Conservation (phyloP, 768 basidiomycete species). For the Naganishia antarctica region DNA sequence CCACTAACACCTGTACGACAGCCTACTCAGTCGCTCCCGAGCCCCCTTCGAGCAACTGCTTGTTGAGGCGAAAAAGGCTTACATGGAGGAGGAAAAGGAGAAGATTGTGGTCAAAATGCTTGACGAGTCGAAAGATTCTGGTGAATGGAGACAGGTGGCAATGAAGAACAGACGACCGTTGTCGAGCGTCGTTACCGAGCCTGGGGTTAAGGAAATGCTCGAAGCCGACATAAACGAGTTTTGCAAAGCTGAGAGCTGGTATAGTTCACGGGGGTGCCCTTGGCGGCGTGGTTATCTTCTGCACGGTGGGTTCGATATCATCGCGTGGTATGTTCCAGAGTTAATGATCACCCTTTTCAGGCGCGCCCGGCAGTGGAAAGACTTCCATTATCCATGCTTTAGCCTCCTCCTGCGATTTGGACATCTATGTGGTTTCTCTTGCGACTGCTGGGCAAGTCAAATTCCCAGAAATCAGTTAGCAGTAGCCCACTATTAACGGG, state of each 20-base stretch:
- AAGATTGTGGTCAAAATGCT: conserved; percentile 86
- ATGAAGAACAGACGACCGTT: conserved; percentile 80
- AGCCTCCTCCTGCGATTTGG: conserved; percentile 77
- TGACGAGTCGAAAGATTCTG: too few relatives aligned
- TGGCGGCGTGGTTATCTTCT: conserved; percentile 83
- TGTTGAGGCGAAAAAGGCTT: conserved; percentile 80
- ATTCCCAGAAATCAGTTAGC: too few relatives aligned
- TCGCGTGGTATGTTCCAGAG: too few relatives aligned
- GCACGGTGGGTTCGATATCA: conserved; percentile 57
- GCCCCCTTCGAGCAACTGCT: conserved; percentile 65
- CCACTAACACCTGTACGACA: background rate
- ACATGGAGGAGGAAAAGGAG: conserved; percentile 79
- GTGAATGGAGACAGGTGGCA: conserved; percentile 82
- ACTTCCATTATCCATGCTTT: conserved; percentile 75
- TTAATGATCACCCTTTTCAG: conserved; percentile 47
- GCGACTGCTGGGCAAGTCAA: background rate
- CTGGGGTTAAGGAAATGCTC: conserved; percentile 51
- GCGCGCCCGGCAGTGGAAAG: conserved; percentile 69
- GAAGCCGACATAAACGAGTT: conserved; percentile 67
- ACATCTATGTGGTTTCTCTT: conserved; percentile 69
- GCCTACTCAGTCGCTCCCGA: background rate
- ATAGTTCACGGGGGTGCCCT: conserved; percentile 85
- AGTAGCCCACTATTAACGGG: background rate
- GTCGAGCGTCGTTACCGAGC: conserved; percentile 77
- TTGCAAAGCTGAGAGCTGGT: conserved; percentile 79